phyloP scores from a whole-genome alignment of 1,284 basidiomycete species.

The Afroboletus lepidellus region DNA sequence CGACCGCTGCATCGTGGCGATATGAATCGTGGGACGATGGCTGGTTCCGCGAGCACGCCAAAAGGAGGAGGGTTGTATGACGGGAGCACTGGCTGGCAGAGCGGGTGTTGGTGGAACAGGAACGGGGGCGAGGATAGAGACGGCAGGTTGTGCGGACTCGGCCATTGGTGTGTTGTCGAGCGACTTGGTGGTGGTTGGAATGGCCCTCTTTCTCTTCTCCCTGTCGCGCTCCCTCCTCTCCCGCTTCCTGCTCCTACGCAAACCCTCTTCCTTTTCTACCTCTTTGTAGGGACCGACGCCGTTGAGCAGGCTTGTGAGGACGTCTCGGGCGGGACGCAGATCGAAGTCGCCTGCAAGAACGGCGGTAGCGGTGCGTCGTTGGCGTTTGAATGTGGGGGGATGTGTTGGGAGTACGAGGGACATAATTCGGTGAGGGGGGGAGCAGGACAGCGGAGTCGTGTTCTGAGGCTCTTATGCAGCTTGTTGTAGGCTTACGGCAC shows the following conservation, averaged over 20 bases:
- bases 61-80: slow-evolving; percentile 45
- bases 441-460: slow-evolving; percentile 31
- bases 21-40: slow-evolving; percentile 64
- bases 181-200: slow-evolving; percentile 15
- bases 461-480: slow-evolving; percentile 32
- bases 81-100: slow-evolving; percentile 23
- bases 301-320: slow-evolving; percentile 73
- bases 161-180: slow-evolving; percentile 26
- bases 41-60: slow-evolving; percentile 63
- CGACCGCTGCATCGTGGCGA: slow-evolving; percentile 62
- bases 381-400: slow-evolving; percentile 43
- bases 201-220: slow-evolving; percentile 34
- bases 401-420: slow-evolving; percentile 38
- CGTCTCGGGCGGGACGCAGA: slow-evolving; percentile 61
- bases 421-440: slow-evolving; percentile 19
- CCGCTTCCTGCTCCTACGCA: slow-evolving; percentile 46
- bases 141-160: slow-evolving; percentile 20
- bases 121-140: too few relatives aligned
- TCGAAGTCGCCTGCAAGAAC: slow-evolving; percentile 75
- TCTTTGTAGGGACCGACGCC: slow-evolving; percentile 63
- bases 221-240: slow-evolving; percentile 51
- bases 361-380: slow-evolving; percentile 66
- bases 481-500: slow-evolving; percentile 38
- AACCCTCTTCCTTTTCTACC: slow-evolving; percentile 58
- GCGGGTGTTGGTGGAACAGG: slow-evolving; percentile 27